Conservation (phyloP, 2,329 filamentous ascomycete species). For the Proliferodiscus dingleyae region DNA sequence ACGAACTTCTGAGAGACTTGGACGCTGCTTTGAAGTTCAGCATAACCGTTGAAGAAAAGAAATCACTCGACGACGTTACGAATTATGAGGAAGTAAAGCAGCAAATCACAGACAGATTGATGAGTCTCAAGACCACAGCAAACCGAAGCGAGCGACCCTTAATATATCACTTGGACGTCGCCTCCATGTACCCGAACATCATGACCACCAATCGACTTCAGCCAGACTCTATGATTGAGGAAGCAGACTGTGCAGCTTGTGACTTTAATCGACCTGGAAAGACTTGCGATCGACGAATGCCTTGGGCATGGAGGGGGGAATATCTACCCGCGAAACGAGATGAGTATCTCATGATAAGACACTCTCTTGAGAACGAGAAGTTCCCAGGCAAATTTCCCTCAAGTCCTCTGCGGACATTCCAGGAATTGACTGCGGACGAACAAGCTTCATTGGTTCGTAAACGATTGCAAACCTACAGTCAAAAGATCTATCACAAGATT, state of each 20-base stretch:
- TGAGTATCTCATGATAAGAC: constrained; percentile 98
- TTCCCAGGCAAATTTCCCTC: constrained; percentile 79
- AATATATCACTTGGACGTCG: constrained; percentile 97
- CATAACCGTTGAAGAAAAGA: constrained; percentile 78
- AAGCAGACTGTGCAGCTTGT: constrained; percentile 93
- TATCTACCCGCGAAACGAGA: constrained; percentile 93
- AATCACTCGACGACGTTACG: constrained; percentile 69
- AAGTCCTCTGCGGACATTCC: constrained; percentile 66
- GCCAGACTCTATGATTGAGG: constrained; percentile 97
- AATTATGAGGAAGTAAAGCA: constrained; percentile 82
- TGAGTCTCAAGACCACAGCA: constrained; percentile 72
- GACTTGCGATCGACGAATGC: constrained; percentile 88
- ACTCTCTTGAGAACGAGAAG: constrained; percentile 83
- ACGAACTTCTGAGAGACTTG: constrained; percentile 80
- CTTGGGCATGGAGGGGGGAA: constrained; percentile 98
- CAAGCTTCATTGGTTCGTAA: constrained; percentile 79
- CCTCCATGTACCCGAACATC: constrained; percentile 99
- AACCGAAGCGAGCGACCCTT: constrained; percentile 80
- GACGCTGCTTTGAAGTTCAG: constrained; percentile 88
- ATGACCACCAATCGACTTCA: constrained; percentile 99
- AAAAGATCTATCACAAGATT: constrained; percentile 99
- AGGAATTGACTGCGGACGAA: constrained; percentile 76
- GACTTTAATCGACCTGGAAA: constrained; percentile 98
- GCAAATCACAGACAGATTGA: constrained; percentile 70
- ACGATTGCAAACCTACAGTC: constrained; percentile 84